These are phyloP conservation scores for Erodium texanum DNA, from an alignment of 441 rosid genomes.

Conservation along the genomic window DNA sequence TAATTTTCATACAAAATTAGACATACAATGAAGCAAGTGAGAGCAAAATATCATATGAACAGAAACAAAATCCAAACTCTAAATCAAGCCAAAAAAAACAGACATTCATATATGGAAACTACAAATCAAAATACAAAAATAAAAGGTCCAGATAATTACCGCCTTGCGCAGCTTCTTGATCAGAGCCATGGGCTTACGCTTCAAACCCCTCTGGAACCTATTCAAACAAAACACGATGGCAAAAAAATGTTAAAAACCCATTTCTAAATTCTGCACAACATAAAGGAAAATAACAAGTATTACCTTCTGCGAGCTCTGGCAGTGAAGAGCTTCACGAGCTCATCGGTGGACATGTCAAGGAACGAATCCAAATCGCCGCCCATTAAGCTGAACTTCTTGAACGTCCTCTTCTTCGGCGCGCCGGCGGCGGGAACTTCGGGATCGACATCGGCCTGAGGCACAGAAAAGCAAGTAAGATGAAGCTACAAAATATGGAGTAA, in stretches of 20 bases:
- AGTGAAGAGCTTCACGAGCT: constrained; percentile 12
- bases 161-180: constrained; percentile 68
- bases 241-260: background rate
- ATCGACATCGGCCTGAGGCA: constrained; percentile 3
- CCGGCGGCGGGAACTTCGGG: background rate
- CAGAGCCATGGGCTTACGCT: constrained; percentile 65
- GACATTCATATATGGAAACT: too few relatives aligned
- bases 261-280: background rate
- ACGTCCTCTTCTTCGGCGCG: constrained; percentile 11
- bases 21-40: too few relatives aligned
- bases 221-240: background rate
- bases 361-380: constrained; percentile 12
- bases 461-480: background rate
- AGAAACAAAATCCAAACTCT: too few relatives aligned
- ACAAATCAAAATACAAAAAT: background rate
- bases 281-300: background rate
- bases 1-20: too few relatives aligned
- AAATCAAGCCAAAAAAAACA: too few relatives aligned
- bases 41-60: too few relatives aligned
- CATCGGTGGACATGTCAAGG: constrained; percentile 12
- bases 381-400: constrained; percentile 11
- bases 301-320: constrained; percentile 15
- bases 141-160: constrained; percentile 23
- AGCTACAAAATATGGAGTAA: background rate
- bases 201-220: constrained; percentile 57